These are phyloP conservation scores for Cordia subcordata DNA, from an alignment of 257 asterid genomes.

Conservation along the genomic window DNA sequence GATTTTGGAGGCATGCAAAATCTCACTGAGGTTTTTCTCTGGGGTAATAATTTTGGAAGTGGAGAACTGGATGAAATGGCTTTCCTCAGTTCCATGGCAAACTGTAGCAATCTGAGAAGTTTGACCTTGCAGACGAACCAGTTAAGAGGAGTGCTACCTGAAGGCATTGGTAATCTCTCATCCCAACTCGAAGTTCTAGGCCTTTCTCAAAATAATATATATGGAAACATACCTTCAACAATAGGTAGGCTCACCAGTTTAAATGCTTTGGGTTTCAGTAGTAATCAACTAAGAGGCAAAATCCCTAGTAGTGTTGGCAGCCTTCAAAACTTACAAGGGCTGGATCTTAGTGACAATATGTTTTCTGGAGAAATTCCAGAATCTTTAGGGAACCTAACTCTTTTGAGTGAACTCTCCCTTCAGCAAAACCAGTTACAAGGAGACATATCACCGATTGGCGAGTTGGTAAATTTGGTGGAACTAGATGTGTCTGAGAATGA, in stretches of 20 bases:
- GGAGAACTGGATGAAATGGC: too few relatives aligned
- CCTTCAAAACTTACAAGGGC: slow-evolving; percentile 7
- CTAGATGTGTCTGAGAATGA: too few relatives aligned
- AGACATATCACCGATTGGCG: slow-evolving; percentile 13
- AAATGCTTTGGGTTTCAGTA: too few relatives aligned
- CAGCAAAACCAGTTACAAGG: slow-evolving; percentile 14
- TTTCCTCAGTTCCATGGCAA: too few relatives aligned
- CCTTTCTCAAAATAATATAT: slow-evolving; percentile 6
- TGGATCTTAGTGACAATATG: slow-evolving; percentile 12
- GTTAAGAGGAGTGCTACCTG: neutral
- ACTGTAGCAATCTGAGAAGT: too few relatives aligned
- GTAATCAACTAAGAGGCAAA: slow-evolving; percentile 13
- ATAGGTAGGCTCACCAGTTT: slow-evolving; percentile 14
- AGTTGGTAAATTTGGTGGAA: slow-evolving; percentile 23
- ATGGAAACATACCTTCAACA: slow-evolving; percentile 18
- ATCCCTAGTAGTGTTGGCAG: slow-evolving; percentile 14
- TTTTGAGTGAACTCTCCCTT: slow-evolving; percentile 11
- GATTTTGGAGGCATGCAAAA: neutral
- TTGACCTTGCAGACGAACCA: too few relatives aligned
- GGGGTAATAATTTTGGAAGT: too few relatives aligned
- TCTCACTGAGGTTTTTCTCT: neutral
- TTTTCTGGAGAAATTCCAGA: slow-evolving; percentile 22
- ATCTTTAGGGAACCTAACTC: slow-evolving; percentile 20
- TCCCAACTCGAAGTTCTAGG: neutral
- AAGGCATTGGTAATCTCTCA: slow-evolving; percentile 14